phyloP scores from a whole-genome alignment of 2,329 filamentous ascomycete genomes.

The Bipolaris oryzae region DNA sequence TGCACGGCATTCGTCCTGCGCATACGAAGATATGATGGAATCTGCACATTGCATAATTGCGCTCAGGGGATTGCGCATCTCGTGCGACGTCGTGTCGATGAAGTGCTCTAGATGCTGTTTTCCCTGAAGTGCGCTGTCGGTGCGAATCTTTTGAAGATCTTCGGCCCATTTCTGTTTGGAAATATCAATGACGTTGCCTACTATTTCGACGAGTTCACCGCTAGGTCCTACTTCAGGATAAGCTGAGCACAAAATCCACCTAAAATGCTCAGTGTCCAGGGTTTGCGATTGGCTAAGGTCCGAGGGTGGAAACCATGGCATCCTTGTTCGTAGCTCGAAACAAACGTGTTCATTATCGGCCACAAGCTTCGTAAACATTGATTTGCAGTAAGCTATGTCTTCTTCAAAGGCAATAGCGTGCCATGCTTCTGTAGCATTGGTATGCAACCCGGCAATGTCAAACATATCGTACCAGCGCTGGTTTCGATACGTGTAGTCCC shows the following conservation, averaged over 20 bases:
- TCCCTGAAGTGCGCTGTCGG: slow-evolving; percentile 38
- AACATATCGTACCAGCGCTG: slow-evolving; percentile 49
- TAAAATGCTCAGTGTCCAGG: slow-evolving; percentile 22
- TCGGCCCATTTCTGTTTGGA: slow-evolving; percentile 48
- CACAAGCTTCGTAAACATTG: slow-evolving; percentile 39
- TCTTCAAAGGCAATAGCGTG: slow-evolving; percentile 38
- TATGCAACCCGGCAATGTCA: slow-evolving; percentile 18
- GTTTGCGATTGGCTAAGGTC: slow-evolving; percentile 19
- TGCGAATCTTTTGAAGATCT: slow-evolving; percentile 39
- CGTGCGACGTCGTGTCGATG: slow-evolving; percentile 47
- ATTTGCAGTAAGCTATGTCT: slow-evolving; percentile 42
- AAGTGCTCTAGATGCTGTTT: slow-evolving; percentile 45
- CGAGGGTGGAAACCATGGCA: slow-evolving; percentile 40
- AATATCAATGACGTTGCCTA: slow-evolving; percentile 48
- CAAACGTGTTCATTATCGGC: slow-evolving; percentile 42
- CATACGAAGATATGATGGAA: slow-evolving; percentile 40
- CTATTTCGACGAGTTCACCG: slow-evolving; percentile 37
- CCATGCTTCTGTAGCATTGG: slow-evolving; percentile 29
- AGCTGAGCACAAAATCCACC: slow-evolving; percentile 42
- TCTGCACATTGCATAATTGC: slow-evolving; percentile 54
- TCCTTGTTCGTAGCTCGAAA: slow-evolving; percentile 48
- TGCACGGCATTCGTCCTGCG: slow-evolving; percentile 11
- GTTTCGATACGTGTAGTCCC: slow-evolving; percentile 50
- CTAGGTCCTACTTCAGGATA: slow-evolving; percentile 32
- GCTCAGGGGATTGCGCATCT: slow-evolving; percentile 53